Evolutionary conservation across 1,284 basidiomycete species (phyloP).

Genomic region (Vanrija sp.): DNA sequence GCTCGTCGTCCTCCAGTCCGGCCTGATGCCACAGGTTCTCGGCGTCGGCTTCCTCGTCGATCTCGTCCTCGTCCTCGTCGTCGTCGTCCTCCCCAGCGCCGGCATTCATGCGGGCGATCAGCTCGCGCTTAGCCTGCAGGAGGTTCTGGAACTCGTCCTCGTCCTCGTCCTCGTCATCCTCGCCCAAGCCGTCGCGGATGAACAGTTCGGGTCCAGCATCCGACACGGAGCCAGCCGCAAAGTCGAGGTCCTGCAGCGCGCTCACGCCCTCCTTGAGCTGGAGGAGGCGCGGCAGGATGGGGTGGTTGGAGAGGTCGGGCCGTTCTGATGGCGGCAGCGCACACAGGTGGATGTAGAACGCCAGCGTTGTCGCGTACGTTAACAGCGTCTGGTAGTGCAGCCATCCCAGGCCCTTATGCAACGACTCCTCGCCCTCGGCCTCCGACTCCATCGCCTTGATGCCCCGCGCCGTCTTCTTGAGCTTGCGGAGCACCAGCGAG

Average conservation of each 20-base stretch:
- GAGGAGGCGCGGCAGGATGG: conserved; percentile 75
- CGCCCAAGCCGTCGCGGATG: conserved; percentile 15
- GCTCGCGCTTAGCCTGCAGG: conserved; percentile 23
- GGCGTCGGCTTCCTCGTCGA: conserved; percentile 32
- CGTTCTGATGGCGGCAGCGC: conserved; percentile 59
- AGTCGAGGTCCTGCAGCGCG: conserved; percentile 77
- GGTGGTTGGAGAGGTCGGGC: conserved; percentile 68
- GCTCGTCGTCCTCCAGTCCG: conserved; percentile 42
- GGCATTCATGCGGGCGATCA: conserved; percentile 19
- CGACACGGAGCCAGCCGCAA: conserved; percentile 54
- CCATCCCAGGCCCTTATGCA: conserved; percentile 49
- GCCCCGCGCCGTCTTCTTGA: conserved; percentile 45
- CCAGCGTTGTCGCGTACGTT: conserved; percentile 84
- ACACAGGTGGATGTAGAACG: conserved; percentile 88
- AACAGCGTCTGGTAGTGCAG: conserved; percentile 65
- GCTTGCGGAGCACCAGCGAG: conserved; percentile 50
- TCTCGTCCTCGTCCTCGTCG: conserved; percentile 21
- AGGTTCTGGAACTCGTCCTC: conserved; percentile 34
- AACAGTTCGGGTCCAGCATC: conserved; percentile 50
- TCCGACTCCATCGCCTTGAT: conserved; percentile 40
- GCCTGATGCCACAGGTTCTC: conserved; percentile 36
- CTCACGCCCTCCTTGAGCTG: conserved; percentile 78
- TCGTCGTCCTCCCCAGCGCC: conserved; percentile 18
- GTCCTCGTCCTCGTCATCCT: conserved; percentile 40
- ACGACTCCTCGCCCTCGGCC: conserved; percentile 31